Base-by-base conservation (phyloP, 352 stramenopile genomes). In the Phytophthora megakarya region DNA sequence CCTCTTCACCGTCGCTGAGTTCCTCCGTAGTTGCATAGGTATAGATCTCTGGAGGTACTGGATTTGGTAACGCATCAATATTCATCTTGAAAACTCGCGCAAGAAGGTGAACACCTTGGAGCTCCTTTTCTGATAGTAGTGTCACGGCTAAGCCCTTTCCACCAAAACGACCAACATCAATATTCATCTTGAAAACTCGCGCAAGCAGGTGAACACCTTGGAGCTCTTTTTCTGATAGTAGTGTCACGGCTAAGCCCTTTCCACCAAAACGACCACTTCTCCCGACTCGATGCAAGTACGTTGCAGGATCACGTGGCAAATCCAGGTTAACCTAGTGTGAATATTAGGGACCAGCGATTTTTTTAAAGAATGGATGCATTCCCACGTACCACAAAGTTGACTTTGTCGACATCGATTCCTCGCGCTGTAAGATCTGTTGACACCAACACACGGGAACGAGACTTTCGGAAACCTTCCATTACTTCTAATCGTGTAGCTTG, bases 231-330 rank as follows among this genome's bases (percentile, higher is more conserved):
- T 46, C 55, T 1, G 65, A 70, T 1, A 93, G 64, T 12, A 93
- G 58, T 35, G 84, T 92, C 58, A 92, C 81, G 52, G 82, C 84
- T 22, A 93, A 75, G 16, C 82, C 85, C 47, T 85, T 85, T 50
- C 80, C 81, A 22, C 85, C 85, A 65, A 92, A 93, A 43, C 85
- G 83, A 2, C 85, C 85, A 5, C 80, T 88, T 26, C 85, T 79
- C 26, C 85, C 85, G 32, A 93, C 81, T 23, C 85, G 81, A 54
- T 93, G 85, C 44, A 93, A 70, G 57, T 93, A 92, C 49, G 85
- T 93, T 32, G 81, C 83, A 18, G 83, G 83, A 28, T 93, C 85
- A 13, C 75, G 67, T 5, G 85, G 85, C 12, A 93, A 52, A 57
- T 93, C 85, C 46, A 92, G 40, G 47, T 92, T 93, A 30, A 92